phyloP scores from a whole-genome alignment of 176 grass and related monocot genomes.

The Musa acuminata region DNA sequence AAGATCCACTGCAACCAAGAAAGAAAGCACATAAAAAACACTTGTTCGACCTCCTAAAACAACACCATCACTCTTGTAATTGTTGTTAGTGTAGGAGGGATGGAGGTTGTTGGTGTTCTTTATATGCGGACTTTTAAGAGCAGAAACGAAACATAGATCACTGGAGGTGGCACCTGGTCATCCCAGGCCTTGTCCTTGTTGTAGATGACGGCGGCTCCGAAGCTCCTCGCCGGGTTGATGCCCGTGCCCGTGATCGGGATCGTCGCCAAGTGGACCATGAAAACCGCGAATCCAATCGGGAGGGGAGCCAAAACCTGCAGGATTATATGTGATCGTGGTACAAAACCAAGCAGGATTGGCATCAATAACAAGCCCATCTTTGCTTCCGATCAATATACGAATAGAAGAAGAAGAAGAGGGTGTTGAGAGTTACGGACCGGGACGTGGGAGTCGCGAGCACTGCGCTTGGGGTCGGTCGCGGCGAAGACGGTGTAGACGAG shows the following conservation, averaged over 20 bases:
- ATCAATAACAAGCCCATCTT: too few relatives aligned
- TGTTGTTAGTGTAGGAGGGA: too few relatives aligned
- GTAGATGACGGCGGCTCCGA: conserved; percentile 4
- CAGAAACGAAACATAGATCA: too few relatives aligned
- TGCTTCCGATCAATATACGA: too few relatives aligned
- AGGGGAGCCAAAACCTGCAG: background rate
- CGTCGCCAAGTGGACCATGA: conserved; percentile 3
- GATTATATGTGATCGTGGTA: too few relatives aligned
- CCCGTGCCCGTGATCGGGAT: conserved; percentile 1
- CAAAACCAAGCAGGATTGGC: too few relatives aligned
- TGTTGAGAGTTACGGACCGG: background rate
- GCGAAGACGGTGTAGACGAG: conserved; percentile 77
- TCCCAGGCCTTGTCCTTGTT: conserved; percentile 3
- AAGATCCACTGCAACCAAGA: background rate
- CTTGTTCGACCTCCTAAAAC: too few relatives aligned
- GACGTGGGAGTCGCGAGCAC: conserved; percentile 3
- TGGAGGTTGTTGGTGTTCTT: too few relatives aligned
- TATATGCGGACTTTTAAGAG: too few relatives aligned
- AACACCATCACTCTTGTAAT: too few relatives aligned
- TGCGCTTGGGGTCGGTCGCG: conserved; percentile 9
- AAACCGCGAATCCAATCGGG: conserved; percentile 2
- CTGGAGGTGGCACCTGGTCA: background rate
- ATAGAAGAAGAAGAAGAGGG: too few relatives aligned
- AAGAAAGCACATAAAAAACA: background rate
- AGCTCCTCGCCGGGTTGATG: conserved; percentile 4